phyloP scores from a whole-genome alignment of 106 monocot genomes.

The Apostasia ramifera region DNA sequence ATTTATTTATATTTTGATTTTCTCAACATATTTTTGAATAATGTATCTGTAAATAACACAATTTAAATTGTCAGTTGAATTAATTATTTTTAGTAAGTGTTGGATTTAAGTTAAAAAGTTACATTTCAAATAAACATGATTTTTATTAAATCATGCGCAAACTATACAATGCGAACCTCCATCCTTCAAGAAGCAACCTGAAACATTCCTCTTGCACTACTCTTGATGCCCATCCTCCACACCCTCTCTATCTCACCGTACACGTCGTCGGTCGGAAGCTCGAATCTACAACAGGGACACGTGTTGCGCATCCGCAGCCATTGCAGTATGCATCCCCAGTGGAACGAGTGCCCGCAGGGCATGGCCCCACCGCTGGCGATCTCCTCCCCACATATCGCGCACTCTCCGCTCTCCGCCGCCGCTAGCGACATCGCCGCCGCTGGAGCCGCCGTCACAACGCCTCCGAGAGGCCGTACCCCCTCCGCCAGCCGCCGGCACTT shows the following conservation, averaged over 20 bases:
- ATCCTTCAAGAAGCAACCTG: no score
- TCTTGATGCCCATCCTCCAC: slow-evolving; percentile 44
- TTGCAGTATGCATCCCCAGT: slow-evolving; percentile 70
- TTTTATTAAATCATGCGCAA: no score
- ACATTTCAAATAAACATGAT: no score
- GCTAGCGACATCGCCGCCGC: slow-evolving; percentile 50
- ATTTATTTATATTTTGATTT: no score
- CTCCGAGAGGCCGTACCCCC: neutral
- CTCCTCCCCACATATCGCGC: slow-evolving; percentile 76
- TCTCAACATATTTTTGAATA: no score
- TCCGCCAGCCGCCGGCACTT: slow-evolving; percentile 31
- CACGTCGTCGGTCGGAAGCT: slow-evolving; percentile 76
- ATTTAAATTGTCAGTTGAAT: no score
- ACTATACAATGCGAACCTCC: no score
- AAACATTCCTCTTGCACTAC: no score
- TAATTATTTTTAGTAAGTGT: no score
- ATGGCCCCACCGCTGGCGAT: slow-evolving; percentile 45
- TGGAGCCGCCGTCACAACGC: slow-evolving; percentile 17
- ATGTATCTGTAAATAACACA: no score
- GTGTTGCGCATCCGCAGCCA: slow-evolving; percentile 75
- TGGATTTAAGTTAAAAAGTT: no score
- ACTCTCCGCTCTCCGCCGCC: slow-evolving; percentile 39
- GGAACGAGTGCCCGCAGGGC: slow-evolving; percentile 76
- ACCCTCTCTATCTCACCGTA: slow-evolving; percentile 60
- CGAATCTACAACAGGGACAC: slow-evolving; percentile 79